phyloP scores from a whole-genome alignment of 139 green algal species.

The Penium margaritaceum region DNA sequence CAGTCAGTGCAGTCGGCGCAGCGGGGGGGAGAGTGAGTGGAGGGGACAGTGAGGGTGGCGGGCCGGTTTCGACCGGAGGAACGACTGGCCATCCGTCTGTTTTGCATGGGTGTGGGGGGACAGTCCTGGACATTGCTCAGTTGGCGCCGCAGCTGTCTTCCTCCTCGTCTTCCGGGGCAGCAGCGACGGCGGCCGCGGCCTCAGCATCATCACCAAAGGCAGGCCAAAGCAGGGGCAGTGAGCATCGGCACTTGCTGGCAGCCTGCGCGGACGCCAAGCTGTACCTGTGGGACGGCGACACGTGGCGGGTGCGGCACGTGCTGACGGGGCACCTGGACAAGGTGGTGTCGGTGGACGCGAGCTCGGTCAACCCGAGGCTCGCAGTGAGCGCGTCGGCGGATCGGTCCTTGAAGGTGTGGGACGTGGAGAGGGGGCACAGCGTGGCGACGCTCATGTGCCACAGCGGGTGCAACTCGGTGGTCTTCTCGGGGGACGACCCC shows the following conservation, averaged over 20 bases:
- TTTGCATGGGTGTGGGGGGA: conserved; percentile 23
- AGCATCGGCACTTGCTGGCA: conserved; percentile 9
- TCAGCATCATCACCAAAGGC: too few species aligned
- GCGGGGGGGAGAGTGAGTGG: too few species aligned
- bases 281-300: conserved; percentile 39
- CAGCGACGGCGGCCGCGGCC: too few species aligned
- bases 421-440: conserved; percentile 35
- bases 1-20: too few species aligned
- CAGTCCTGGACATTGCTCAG: conserved; percentile 16
- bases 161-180: too few species aligned
- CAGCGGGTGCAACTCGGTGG: conserved; percentile 42
- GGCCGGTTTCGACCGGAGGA: too few species aligned
- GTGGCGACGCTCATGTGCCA: conserved; percentile 43
- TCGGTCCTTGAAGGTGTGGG: conserved; percentile 44
- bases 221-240: too few species aligned
- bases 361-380: neutral
- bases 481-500: conserved; percentile 24
- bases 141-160: too few species aligned
- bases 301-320: conserved; percentile 23
- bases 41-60: too few species aligned
- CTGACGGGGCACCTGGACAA: conserved; percentile 45
- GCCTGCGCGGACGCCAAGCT: conserved; percentile 27
- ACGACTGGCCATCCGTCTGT: neutral
- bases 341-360: conserved; percentile 19
- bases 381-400: conserved; percentile 38